phyloP scores from a whole-genome alignment of 2,329 filamentous ascomycete species.

The Phaeomoniella chlamydospora region DNA sequence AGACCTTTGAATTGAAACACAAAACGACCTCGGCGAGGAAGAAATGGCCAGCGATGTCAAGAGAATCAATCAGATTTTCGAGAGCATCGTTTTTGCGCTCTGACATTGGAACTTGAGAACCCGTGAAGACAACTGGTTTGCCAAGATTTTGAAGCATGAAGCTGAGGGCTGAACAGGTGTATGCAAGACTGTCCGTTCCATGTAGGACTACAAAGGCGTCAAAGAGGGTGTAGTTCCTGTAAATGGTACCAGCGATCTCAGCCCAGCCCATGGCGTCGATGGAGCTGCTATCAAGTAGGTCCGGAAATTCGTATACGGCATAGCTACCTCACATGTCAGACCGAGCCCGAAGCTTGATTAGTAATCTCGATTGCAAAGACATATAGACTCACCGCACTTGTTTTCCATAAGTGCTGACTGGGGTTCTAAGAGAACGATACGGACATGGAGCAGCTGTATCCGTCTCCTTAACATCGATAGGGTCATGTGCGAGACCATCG shows the following conservation, averaged over 20 bases:
- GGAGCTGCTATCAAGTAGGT: constrained; percentile 76
- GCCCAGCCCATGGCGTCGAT: constrained; percentile 80
- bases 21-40: constrained; percentile 86
- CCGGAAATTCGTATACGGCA: constrained; percentile 68
- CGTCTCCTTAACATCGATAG: constrained; percentile 41
- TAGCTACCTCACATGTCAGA: constrained; percentile 37
- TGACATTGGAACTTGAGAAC: constrained; percentile 73
- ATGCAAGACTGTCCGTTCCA: constrained; percentile 78
- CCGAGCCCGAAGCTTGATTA: neutral
- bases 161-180: constrained; percentile 77
- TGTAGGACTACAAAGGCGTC: constrained; percentile 87
- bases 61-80: constrained; percentile 70
- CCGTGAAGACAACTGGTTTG: constrained; percentile 80
- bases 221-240: constrained; percentile 74
- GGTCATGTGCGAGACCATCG: constrained; percentile 47
- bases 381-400: constrained; percentile 43
- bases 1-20: constrained; percentile 85
- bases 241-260: constrained; percentile 62
- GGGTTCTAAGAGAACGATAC: constrained; percentile 62
- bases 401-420: constrained; percentile 62
- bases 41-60: constrained; percentile 84
- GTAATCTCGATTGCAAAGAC: neutral
- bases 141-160: constrained; percentile 88
- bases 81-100: constrained; percentile 82
- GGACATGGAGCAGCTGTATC: constrained; percentile 30